Percentiles rank a stretch among this genome's conserved stretches.
phyloP scores from a whole-genome alignment of 2,329 filamentous ascomycete genomes.

The Trichoderma sp. region DNA sequence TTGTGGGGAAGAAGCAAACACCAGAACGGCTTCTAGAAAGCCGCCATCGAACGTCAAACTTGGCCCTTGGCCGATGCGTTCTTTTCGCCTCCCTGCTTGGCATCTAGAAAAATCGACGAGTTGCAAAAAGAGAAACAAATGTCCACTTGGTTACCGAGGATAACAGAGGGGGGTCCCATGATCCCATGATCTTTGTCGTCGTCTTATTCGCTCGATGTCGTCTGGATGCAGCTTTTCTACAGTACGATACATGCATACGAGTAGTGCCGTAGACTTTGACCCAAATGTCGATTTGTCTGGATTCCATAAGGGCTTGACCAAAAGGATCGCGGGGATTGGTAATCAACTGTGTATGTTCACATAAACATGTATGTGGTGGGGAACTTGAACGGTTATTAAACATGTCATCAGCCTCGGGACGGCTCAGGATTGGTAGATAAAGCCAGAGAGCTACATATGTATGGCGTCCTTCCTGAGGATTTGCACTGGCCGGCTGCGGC shows the following conservation, averaged over 20 bases:
- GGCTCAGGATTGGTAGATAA: background rate
- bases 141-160: too few relatives aligned
- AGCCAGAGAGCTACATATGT: background rate
- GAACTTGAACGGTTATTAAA: background rate
- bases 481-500: constrained; percentile 6
- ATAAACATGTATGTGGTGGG: constrained; percentile 9
- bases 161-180: too few relatives aligned
- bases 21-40: constrained; percentile 17
- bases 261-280: too few relatives aligned
- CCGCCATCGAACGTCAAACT: constrained; percentile 9
- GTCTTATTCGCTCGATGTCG: too few relatives aligned
- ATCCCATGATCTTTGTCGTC: too few relatives aligned
- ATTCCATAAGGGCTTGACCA: background rate
- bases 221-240: too few relatives aligned
- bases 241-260: too few relatives aligned
- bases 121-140: too few relatives aligned
- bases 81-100: constrained; percentile 13
- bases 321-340: background rate
- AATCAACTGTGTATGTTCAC: constrained; percentile 5
- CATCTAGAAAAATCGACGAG: too few relatives aligned
- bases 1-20: constrained; percentile 10
- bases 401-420: constrained; percentile 7
- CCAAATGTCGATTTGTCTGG: too few relatives aligned
- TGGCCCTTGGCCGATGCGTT: constrained; percentile 4
- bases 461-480: background rate